Conservation (phyloP, 495 filamentous ascomycete species). For the Talaromyces thailandensis region DNA sequence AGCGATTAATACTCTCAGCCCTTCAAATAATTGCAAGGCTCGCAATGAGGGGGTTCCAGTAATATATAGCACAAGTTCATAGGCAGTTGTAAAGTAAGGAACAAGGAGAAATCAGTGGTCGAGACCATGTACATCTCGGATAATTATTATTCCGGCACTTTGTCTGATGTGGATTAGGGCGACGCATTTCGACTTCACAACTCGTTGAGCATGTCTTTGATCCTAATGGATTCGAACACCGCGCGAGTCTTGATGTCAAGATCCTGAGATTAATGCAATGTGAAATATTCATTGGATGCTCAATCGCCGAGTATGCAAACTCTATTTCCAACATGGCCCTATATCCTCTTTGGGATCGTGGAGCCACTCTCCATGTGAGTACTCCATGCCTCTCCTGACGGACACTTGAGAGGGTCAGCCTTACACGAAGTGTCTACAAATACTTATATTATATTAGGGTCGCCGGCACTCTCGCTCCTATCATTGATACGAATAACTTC, state of each 20-base stretch:
- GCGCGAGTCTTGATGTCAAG: neutral
- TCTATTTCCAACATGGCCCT: slow-evolving; percentile 33
- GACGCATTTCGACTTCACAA: neutral
- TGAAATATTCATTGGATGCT: neutral
- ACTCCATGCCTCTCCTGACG: neutral
- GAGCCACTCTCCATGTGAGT: slow-evolving; percentile 62
- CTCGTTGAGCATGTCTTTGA: neutral
- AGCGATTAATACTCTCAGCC: too few relatives aligned
- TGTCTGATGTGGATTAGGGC: neutral
- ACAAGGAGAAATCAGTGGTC: too few relatives aligned
- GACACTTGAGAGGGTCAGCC: slow-evolving; percentile 6
- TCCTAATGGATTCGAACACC: neutral
- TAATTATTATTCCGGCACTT: neutral
- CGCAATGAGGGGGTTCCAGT: too few relatives aligned
- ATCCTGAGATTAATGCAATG: neutral
- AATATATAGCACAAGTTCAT: too few relatives aligned
- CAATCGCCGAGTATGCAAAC: slow-evolving; percentile 19
- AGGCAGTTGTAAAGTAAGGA: neutral
- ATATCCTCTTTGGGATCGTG: slow-evolving; percentile 40
- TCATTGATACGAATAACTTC: slow-evolving; percentile 50
- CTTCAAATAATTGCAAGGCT: too few relatives aligned
- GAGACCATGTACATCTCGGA: neutral
- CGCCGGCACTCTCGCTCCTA: slow-evolving; percentile 44
- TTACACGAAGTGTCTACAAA: neutral
- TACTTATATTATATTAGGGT: slow-evolving; percentile 26